Evolutionary conservation across 2,329 filamentous ascomycete species (phyloP), one percentile per base, ranked within the genome.

Genomic region (Fusarium sp.): DNA sequence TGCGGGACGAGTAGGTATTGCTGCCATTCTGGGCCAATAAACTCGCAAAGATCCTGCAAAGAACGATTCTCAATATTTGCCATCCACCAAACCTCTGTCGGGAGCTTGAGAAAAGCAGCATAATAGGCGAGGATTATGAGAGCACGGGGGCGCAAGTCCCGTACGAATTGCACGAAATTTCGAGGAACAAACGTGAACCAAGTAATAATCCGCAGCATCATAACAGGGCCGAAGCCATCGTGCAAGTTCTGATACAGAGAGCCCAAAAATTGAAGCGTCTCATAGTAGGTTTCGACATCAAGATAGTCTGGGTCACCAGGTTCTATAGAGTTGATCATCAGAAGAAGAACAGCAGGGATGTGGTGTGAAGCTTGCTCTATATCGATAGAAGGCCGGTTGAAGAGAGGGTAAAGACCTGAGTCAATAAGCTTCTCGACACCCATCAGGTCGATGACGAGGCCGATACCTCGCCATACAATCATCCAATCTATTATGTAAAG

Each of bases 401-500:
- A 86, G 13, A 88, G 78, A 7, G 78, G 72, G 2, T 80, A 78
- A 57, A 88, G 72, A 18, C 85, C 86, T 0, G 84, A 82, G 4
- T 81, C 75, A 49, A 78, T 57, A 20, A 80, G 66, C 16, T 56
- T 70, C 20, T 72, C 67, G 2, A 75, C 57, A 7, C 74, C 72
- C 61, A 78, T 76, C 22, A 75, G 65, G 1, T 83, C 77, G 41
- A 87, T 77, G 30, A 88, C 84, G 18, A 85, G 74, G 30, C 84
- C 81, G 27, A 81, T 87, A 12, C 86, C 86, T 12, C 82, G 79
- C 86, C 86, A 89, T 14, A 88, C 79, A 5, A 83, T 71, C 77
- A 88, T 85, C 86, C 87, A 89, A 72, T 88, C 83, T 46, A 88
- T 75, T 30, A 88, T 82, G 70, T 84, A 87, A 4, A 88, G 79